Percentiles rank a stretch among this genome's conserved stretches.
Evolutionary conservation across 352 stramenopile genomes (phyloP).

Genomic region (Phytophthora nicotianae): DNA sequence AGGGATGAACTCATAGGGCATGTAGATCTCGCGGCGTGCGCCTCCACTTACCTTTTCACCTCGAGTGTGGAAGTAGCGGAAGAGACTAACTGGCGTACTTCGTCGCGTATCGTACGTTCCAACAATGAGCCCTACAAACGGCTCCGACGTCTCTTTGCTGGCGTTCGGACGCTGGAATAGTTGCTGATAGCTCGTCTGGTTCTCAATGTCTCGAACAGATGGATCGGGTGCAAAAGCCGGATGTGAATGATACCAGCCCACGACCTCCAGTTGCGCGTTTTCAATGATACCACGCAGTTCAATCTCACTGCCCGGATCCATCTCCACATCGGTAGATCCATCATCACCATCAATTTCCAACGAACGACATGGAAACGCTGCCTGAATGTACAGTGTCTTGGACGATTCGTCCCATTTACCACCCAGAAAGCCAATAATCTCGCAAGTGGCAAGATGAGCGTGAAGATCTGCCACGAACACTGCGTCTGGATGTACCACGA

Average conservation of each 20-base stretch:
- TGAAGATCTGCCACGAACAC: slow-evolving; percentile 93
- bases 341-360: slow-evolving; percentile 89
- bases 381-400: slow-evolving; percentile 92
- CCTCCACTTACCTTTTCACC: slow-evolving; percentile 70
- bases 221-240: slow-evolving; percentile 93
- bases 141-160: slow-evolving; percentile 53
- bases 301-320: slow-evolving; percentile 94
- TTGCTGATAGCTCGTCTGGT: slow-evolving; percentile 93
- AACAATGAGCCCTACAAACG: slow-evolving; percentile 95
- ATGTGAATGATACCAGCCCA: slow-evolving; percentile 97
- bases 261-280: slow-evolving; percentile 88
- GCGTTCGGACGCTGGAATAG: slow-evolving; percentile 74
- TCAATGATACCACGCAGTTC: slow-evolving; percentile 90
- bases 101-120: slow-evolving; percentile 91
- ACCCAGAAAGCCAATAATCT: slow-evolving; percentile 95
- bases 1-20: slow-evolving; percentile 76
- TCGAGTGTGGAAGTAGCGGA: slow-evolving; percentile 85
- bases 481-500: slow-evolving; percentile 90
- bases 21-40: slow-evolving; percentile 53
- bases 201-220: slow-evolving; percentile 94
- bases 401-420: slow-evolving; percentile 85
- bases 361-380: slow-evolving; percentile 92
- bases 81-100: slow-evolving; percentile 73
- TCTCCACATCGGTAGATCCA: slow-evolving; percentile 94
- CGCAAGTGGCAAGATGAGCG: slow-evolving; percentile 90